Evolutionary conservation across 2,329 filamentous ascomycete genomes (phyloP).

Genomic region (Monosporascus sp.): DNA sequence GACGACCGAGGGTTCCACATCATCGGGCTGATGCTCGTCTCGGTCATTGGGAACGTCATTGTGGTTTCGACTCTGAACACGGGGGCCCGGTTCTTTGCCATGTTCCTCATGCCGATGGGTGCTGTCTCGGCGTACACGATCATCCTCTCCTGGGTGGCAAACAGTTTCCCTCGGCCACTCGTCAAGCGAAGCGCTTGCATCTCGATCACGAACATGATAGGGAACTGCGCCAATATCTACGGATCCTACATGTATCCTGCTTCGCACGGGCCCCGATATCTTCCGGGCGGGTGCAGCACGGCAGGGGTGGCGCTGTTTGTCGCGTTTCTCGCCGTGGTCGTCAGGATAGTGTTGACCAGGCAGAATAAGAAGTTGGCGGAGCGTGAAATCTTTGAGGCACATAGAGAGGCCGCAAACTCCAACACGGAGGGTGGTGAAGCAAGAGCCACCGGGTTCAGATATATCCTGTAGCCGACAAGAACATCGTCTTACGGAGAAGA

Average conservation of each 20-base stretch:
- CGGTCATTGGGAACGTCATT: conserved; percentile 49
- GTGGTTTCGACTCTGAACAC: conserved; percentile 44
- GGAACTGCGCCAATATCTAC: conserved; percentile 50
- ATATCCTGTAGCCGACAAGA: conserved; percentile 18
- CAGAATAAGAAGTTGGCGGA: conserved; percentile 57
- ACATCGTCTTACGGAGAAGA: too few relatives aligned
- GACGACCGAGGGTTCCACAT: conserved; percentile 54
- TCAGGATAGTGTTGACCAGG: conserved; percentile 49
- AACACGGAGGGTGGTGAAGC: conserved; percentile 6
- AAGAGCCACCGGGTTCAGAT: conserved; percentile 23
- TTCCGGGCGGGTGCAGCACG: conserved; percentile 53
- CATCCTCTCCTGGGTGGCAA: conserved; percentile 63
- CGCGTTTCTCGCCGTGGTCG: conserved; percentile 43
- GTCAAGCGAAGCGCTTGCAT: conserved; percentile 62
- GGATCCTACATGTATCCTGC: conserved; percentile 41
- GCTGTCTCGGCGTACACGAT: conserved; percentile 46
- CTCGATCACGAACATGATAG: conserved; percentile 61
- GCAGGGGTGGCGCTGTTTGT: conserved; percentile 58
- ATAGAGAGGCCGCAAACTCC: conserved; percentile 6
- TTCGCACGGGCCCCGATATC: conserved; percentile 37
- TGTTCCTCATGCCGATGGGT: conserved; percentile 56
- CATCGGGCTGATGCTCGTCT: conserved; percentile 43
- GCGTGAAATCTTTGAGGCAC: conserved; percentile 27
- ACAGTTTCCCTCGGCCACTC: conserved; percentile 65
- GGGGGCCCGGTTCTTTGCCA: conserved; percentile 53